These are phyloP conservation scores for Pecoramyces ruminantium DNA, from an alignment of 192 early-diverging fungal species.

Conservation along the genomic window DNA sequence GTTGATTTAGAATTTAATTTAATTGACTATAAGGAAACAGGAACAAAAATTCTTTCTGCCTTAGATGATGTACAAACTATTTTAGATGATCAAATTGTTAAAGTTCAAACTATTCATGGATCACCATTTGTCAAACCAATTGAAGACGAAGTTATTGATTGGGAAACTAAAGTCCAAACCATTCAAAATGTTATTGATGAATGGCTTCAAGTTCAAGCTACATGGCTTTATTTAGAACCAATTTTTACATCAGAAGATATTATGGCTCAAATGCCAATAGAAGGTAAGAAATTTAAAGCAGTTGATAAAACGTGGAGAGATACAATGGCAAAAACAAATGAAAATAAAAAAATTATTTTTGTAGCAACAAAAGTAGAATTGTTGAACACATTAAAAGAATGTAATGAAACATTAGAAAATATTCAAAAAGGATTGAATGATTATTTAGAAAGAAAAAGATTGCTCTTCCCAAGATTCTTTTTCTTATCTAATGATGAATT, in stretches of 20 bases:
- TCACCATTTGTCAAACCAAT: conserved; percentile 48
- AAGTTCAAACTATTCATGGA: conserved; percentile 49
- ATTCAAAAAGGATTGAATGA: conserved; percentile 45
- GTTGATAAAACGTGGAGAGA: conserved; percentile 40
- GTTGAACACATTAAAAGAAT: conserved; percentile 30
- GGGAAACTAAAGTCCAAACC: conserved; percentile 29
- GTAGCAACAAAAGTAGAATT: conserved; percentile 40
- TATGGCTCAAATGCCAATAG: conserved; percentile 53
- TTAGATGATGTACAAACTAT: conserved; percentile 44
- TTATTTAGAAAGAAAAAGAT: conserved; percentile 37
- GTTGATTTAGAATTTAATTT: background rate
- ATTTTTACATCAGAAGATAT: conserved; percentile 47
- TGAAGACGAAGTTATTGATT: conserved; percentile 39
- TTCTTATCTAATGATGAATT: conserved; percentile 51
- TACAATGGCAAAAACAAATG: conserved; percentile 29
- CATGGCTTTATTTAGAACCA: conserved; percentile 45
- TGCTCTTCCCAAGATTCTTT: conserved; percentile 44
- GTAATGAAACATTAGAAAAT: conserved; percentile 30
- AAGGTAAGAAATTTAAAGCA: conserved; percentile 39
- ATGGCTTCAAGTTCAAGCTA: conserved; percentile 49
- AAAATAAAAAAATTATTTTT: conserved; percentile 30
- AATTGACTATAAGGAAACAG: conserved; percentile 30
- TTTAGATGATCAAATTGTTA: conserved; percentile 49
- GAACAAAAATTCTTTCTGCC: conserved; percentile 32
- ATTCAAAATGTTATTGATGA: conserved; percentile 46